phyloP scores from a whole-genome alignment of 345 rosid genomes.

The Acer yangbiense region DNA sequence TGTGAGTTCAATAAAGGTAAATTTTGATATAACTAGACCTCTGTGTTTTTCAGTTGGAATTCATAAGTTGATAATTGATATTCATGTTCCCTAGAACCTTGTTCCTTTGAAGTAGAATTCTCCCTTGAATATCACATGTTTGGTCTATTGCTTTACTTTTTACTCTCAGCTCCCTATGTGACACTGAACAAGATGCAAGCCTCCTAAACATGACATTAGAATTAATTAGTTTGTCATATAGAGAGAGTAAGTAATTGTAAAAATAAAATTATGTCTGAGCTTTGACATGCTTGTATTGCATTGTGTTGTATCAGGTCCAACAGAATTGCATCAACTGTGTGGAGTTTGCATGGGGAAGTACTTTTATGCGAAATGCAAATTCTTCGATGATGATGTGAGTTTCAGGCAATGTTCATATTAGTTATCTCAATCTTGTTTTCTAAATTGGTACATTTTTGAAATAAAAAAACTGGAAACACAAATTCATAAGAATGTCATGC shows the following conservation, averaged over 20 bases:
- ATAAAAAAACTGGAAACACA: too few relatives aligned
- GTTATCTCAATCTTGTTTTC: not conserved
- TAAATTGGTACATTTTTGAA: too few relatives aligned
- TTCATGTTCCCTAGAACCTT: too few relatives aligned
- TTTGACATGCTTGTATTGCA: not conserved
- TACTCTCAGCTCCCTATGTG: slow-evolving; percentile 52
- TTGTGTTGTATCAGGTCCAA: slow-evolving; percentile 40
- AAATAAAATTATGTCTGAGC: not conserved
- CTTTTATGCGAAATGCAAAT: slow-evolving; percentile 64
- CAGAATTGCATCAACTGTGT: slow-evolving; percentile 56
- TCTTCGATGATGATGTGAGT: slow-evolving; percentile 68
- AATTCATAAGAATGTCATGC: too few relatives aligned
- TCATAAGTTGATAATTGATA: too few relatives aligned
- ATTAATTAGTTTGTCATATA: not conserved
- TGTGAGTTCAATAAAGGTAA: too few relatives aligned
- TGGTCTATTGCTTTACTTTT: not conserved
- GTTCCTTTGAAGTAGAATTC: too few relatives aligned
- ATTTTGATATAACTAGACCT: too few relatives aligned
- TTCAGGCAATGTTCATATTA: not conserved
- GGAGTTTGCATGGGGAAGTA: slow-evolving; percentile 74
- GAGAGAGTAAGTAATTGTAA: too few relatives aligned
- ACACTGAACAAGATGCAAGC: slow-evolving; percentile 68
- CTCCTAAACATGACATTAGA: slow-evolving; percentile 5
- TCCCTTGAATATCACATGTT: too few relatives aligned
- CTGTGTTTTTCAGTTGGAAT: too few relatives aligned